Base-by-base conservation (phyloP, 2,329 filamentous ascomycete genomes). In the Metarhizium guizhouense region DNA sequence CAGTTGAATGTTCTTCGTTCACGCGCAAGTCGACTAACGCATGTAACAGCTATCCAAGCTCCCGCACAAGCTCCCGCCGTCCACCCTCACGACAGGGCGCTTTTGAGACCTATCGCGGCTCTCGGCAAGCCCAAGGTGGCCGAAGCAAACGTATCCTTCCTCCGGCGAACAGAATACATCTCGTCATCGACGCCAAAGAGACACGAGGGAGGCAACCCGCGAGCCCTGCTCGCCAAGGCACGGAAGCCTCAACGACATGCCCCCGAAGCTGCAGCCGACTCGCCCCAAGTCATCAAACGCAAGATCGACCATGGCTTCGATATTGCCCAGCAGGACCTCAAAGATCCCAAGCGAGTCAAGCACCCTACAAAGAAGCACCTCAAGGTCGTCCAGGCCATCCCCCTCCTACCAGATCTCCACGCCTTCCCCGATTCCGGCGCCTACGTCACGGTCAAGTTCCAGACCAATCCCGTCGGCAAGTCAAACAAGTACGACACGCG, bases 161-260 rank as follows among this genome's bases (percentile, higher is more conserved):
- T 99, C 62, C 90, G 94, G 56, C 85, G 93, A 65, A 97, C 94
- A 55, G 94, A 99, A 71, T 97, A 97, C 74, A 96, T 96, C 66
- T 89, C 88, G 11, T 82, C 81, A 3, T 73, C 75, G 25, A 75
- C 74, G 34, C 67, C 75, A 6, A 83, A 82, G 65, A 79, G 79
- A 58, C 62, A 65, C 51, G 69, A 72, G 14, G 74, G 75, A 34
- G 70, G 79, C 52, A 73, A 79, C 42, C 69, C 75, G 64, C 68
- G 66, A 54, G 68, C 64, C 20, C 63, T 69, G 29, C 60, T 72
- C 32, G 59, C 70, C 47, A 70, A 69, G 56, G 64, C 68, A 51
- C 67, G 67, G 56, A 67, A 62, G 51, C 61, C 63, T 6, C 60
- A 60, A 62, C 73, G 76, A 25, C 72, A 72, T 38, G 83, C 86